Base-by-base conservation (phyloP, 495 filamentous ascomycete genomes). In the Talaromyces stipitatus region DNA sequence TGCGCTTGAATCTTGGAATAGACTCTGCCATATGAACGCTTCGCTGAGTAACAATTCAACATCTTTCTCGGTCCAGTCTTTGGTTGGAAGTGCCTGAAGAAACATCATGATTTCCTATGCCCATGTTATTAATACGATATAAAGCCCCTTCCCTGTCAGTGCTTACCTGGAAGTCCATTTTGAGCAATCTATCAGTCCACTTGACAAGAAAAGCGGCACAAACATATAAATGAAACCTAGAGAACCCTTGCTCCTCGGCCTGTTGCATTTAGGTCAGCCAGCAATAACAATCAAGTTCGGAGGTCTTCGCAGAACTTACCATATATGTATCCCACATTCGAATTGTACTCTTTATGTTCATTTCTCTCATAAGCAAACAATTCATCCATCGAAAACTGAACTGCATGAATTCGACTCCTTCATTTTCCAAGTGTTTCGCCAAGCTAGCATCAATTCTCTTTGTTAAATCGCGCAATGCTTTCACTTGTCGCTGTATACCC, bases 301-400 rank as follows among this genome's bases (percentile, higher is more conserved):
- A 29, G 8, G 23, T n/a, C 14, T 28, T 22, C 36, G 32, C 22
- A 9, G 58, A 11, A 68, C 84, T 63, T 73, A 95, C 91, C 78
- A 98, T 83, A 71, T 98, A 98, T 10, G 94, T 98, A 74, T 98
- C 94, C 94, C 94, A 98, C 94, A 98, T 98, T 60, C 94, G 78
- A 61, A 97, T 96, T 1, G 90, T 96, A 64, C 96, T 97, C 70
- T 85, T 88, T 38, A 98, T 90, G 69, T 86, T 95, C 58, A 98
- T 88, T 71, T 98, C 94, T 59, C 94, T 81, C 94, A 98, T 98
- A 61, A 98, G 76, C 58, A 98, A 80, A 65, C 94, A 98, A 64
- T 98, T 98, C 94, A 98, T 97, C 94, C 94, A 98, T 58, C 94
- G 82, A 68, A 98, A 98, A 68, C 90, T 95, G 66, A 98, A 98